These are phyloP conservation scores for Didymella pinodella DNA, from an alignment of 2,329 filamentous ascomycete species.

Conservation along the genomic window DNA sequence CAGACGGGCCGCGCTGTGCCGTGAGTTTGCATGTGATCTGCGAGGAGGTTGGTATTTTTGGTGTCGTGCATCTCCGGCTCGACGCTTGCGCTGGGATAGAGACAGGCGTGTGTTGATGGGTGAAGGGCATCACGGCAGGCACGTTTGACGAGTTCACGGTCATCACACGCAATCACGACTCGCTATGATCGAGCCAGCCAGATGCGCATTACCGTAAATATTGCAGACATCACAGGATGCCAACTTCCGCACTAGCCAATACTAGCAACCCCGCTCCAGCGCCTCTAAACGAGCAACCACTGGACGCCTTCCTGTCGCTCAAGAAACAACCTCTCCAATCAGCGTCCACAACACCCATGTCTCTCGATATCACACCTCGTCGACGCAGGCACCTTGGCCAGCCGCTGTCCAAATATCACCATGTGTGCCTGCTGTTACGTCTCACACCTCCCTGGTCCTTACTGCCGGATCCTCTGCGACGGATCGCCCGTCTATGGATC, in stretches of 20 bases:
- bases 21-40: constrained; percentile 17
- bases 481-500: constrained; percentile 26
- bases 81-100: background rate
- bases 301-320: constrained; percentile 41
- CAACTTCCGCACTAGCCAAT: constrained; percentile 15
- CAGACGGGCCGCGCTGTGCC: constrained; percentile 22
- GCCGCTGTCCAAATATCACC: constrained; percentile 35
- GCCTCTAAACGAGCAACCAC: constrained; percentile 40
- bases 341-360: constrained; percentile 35
- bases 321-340: constrained; percentile 44
- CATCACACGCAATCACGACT: background rate
- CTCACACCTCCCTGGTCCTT: constrained; percentile 32
- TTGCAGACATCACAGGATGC: constrained; percentile 15
- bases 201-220: background rate
- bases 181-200: background rate
- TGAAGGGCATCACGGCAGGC: background rate
- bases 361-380: constrained; percentile 25
- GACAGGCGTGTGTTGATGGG: background rate
- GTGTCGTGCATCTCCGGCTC: constrained; percentile 12
- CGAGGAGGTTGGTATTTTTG: constrained; percentile 7
- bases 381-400: constrained; percentile 17
- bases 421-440: constrained; percentile 39
- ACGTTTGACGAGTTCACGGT: too few relatives aligned
- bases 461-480: constrained; percentile 26
- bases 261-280: constrained; percentile 43